phyloP scores from a whole-genome alignment of 2,329 filamentous ascomycete genomes.

The Fonsecaea monophora region DNA sequence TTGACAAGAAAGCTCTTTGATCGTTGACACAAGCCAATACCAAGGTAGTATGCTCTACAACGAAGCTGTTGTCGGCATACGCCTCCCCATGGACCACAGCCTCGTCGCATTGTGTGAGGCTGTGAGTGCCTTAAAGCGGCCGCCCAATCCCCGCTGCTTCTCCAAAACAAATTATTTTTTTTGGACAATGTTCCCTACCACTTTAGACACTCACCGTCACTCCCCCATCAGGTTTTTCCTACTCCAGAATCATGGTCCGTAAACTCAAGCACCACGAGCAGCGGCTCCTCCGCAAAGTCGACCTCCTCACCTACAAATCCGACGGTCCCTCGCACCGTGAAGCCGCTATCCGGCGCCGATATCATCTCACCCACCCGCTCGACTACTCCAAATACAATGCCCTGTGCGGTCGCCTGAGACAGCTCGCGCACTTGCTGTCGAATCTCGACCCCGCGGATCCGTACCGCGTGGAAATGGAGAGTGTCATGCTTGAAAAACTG shows the following conservation, averaged over 20 bases:
- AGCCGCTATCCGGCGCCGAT: constrained; percentile 78
- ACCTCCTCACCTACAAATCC: constrained; percentile 92
- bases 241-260: constrained; percentile 74
- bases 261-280: constrained; percentile 97
- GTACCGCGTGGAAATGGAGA: constrained; percentile 81
- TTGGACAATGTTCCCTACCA: background rate
- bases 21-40: background rate
- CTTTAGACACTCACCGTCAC: background rate
- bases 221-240: background rate
- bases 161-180: constrained; percentile 6
- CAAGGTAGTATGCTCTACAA: background rate
- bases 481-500: constrained; percentile 86
- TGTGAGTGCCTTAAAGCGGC: background rate
- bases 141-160: background rate
- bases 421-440: constrained; percentile 86
- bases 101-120: background rate
- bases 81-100: background rate
- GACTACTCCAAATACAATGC: constrained; percentile 76
- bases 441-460: constrained; percentile 79
- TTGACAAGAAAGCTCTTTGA: background rate
- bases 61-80: background rate
- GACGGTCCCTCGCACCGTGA: constrained; percentile 82
- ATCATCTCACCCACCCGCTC: constrained; percentile 87
- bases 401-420: constrained; percentile 80
- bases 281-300: constrained; percentile 87